Conservation (phyloP, 306 rosid genomes). For the Crotalaria pallida region DNA sequence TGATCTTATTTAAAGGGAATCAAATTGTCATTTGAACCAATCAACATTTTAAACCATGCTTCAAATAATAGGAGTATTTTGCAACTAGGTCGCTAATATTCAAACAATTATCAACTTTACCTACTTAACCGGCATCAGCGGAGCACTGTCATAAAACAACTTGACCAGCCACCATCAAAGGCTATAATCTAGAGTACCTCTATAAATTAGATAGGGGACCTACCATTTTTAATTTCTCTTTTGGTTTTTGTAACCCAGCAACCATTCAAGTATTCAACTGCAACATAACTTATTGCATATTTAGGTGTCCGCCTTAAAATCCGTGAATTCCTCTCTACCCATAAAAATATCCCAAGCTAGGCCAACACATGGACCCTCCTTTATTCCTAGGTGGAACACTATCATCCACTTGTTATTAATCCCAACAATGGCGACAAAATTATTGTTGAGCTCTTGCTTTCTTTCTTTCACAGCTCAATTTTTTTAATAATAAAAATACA, state of each 20-base stretch:
- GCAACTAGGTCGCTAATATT: background rate
- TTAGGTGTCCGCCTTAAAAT: slow-evolving; percentile 4
- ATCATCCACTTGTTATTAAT: background rate
- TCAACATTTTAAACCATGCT: background rate
- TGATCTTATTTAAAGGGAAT: too few species aligned
- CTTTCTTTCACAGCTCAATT: background rate
- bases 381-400: slow-evolving; percentile 13
- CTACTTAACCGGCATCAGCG: slow-evolving; percentile 19
- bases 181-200: background rate
- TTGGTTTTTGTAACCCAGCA: background rate
- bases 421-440: slow-evolving; percentile 13
- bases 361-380: slow-evolving; percentile 4
- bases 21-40: too few species aligned
- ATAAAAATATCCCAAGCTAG: background rate
- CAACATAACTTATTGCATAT: too few species aligned
- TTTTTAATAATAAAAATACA: background rate
- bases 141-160: background rate
- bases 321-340: background rate
- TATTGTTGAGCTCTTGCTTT: background rate
- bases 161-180: slow-evolving; percentile 12
- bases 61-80: background rate
- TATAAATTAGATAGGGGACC: background rate
- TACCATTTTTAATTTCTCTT: background rate
- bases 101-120: background rate
- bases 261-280: background rate